Evolutionary conservation across 495 filamentous ascomycete genomes (phyloP).

Genomic region (Hypomontagnella submonticulosa): DNA sequence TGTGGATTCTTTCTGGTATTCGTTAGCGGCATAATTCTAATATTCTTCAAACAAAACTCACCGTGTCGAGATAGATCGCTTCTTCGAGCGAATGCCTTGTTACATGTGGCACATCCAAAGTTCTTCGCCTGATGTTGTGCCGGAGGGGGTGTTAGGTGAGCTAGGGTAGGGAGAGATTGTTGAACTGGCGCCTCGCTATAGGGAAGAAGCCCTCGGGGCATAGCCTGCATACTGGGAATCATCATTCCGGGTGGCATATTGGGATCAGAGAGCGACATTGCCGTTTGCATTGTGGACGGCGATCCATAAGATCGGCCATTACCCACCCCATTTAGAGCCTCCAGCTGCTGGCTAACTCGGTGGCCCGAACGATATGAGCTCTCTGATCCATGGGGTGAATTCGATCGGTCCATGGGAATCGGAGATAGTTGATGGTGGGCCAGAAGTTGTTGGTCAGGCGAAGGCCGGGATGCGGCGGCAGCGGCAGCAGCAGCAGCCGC

Average conservation of each 20-base stretch:
- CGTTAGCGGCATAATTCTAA: slow-evolving; percentile 42
- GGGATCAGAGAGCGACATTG: slow-evolving; percentile 59
- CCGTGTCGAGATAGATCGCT: slow-evolving; percentile 96
- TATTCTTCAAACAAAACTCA: slow-evolving; percentile 57
- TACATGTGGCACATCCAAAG: slow-evolving; percentile 90
- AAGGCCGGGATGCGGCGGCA: slow-evolving; percentile 51
- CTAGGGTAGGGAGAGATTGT: too few species aligned
- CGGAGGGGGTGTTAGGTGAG: slow-evolving; percentile 26
- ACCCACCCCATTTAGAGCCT: slow-evolving; percentile 63
- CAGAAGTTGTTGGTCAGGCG: slow-evolving; percentile 66
- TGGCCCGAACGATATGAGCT: slow-evolving; percentile 67
- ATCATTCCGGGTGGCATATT: slow-evolving; percentile 54
- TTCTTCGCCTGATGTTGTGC: slow-evolving; percentile 66
- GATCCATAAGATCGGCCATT: slow-evolving; percentile 45
- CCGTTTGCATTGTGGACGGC: slow-evolving; percentile 58
- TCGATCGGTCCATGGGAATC: slow-evolving; percentile 73
- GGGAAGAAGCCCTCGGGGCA: slow-evolving; percentile 47
- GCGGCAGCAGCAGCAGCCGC: slow-evolving; percentile 55
- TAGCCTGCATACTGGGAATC: slow-evolving; percentile 46
- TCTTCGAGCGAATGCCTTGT: slow-evolving; percentile 90
- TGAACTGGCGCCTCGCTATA: slow-evolving; percentile 33
- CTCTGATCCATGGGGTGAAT: slow-evolving; percentile 77
- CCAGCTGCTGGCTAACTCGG: slow-evolving; percentile 57
- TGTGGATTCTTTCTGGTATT: slow-evolving; percentile 90
- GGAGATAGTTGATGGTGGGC: slow-evolving; percentile 64